Percentiles rank a stretch among this genome's conserved stretches.
These are phyloP conservation scores for Penicillium expansum DNA, from an alignment of 2,329 filamentous ascomycete species.

Conservation along the genomic window DNA sequence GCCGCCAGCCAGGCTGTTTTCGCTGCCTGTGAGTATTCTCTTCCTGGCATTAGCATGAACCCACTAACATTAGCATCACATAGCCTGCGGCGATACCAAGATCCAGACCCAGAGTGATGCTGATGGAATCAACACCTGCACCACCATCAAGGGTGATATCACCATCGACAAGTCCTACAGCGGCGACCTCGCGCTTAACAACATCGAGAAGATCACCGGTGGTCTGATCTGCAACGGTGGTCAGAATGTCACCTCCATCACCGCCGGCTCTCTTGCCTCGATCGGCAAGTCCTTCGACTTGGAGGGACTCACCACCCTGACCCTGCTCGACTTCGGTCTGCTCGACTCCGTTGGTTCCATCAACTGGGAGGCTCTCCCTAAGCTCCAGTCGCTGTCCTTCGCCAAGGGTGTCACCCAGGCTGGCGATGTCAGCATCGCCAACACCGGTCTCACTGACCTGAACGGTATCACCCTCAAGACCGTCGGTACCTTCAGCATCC, in stretches of 20 bases:
- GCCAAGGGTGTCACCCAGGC: slow-evolving; percentile 65
- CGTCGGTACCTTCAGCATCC: slow-evolving; percentile 73
- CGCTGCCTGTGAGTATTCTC: slow-evolving; percentile 41
- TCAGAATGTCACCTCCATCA: slow-evolving; percentile 63
- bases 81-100: slow-evolving; percentile 31
- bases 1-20: slow-evolving; percentile 52
- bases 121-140: slow-evolving; percentile 64
- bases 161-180: slow-evolving; percentile 58
- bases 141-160: slow-evolving; percentile 67
- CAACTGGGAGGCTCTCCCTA: slow-evolving; percentile 68
- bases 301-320: slow-evolving; percentile 65
- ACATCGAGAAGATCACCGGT: slow-evolving; percentile 59
- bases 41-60: neutral
- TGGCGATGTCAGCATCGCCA: slow-evolving; percentile 69
- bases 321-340: slow-evolving; percentile 62
- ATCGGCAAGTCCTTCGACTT: slow-evolving; percentile 72
- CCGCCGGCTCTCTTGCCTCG: slow-evolving; percentile 58
- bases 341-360: slow-evolving; percentile 67
- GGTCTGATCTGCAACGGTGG: slow-evolving; percentile 52
- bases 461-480: slow-evolving; percentile 75
- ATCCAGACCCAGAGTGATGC: slow-evolving; percentile 60
- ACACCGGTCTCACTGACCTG: slow-evolving; percentile 78
- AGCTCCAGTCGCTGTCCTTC: slow-evolving; percentile 60
- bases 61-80: neutral
- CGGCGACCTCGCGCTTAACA: slow-evolving; percentile 61